Base-by-base conservation (phyloP, 495 filamentous ascomycete genomes). In the Aspergillus nanangensis region DNA sequence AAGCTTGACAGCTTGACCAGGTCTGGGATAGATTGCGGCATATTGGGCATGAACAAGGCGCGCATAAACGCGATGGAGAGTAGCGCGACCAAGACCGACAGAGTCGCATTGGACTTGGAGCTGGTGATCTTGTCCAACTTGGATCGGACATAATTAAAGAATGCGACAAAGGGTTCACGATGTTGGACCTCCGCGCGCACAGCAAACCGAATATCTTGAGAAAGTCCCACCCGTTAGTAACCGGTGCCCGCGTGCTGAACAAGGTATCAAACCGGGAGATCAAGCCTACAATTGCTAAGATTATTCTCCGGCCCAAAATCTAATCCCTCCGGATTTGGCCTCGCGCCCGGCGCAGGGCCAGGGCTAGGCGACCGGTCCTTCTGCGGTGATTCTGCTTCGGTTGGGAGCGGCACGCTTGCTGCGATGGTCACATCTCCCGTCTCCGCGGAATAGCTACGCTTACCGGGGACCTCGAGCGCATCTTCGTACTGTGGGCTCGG, bases 1-100 rank as follows among this genome's bases (percentile, higher is more conserved):
- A 96, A 78, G 38, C 86, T 79, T 4, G 90, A 90, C 21, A 94
- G 85, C 63, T 94, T 95, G 54, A 95, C 84, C 13, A 96, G 75
- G 63, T 96, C 90, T 4, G 90, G 90, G 1, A 87, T 86, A 4
- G 88, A 81, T 21, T 78, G 79, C 18, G 78, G 76, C 1, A 72
- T 52, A 9, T 81, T 80, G 1, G 88, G 86, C 34, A 84, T 72
- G 27, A 89, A 80, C 32, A 95, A 59, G 17, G 79, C 71, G 45
- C 83, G 81, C 46, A 86, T 66, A 14, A 82, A 65, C 0, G 76
- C 60, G 47, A 86, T 68, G 0, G 81, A 77, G 4, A 89, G 33
- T 5, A 90, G 47, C 4, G 72, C 62, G 40, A 82, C 56, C 5
- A 86, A 38, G 2, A 80, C 53, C 21, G 87, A 67, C 8, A 86